Evolutionary conservation across 306 rosid genomes (phyloP).

Genomic region (Adenanthera pavonina): DNA sequence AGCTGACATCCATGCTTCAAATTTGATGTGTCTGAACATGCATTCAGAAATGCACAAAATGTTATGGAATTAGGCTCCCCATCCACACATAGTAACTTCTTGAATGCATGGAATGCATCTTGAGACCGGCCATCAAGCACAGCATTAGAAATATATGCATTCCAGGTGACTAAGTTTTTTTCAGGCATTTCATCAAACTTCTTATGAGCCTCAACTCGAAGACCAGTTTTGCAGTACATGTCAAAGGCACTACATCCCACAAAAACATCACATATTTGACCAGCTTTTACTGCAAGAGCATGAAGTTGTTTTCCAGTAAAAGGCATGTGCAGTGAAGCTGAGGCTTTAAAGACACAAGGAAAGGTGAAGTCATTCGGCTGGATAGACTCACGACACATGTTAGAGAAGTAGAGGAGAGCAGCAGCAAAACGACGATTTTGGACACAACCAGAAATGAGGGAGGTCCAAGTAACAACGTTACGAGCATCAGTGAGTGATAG

Average conservation of each 20-base stretch:
- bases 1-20: slow-evolving; percentile 67
- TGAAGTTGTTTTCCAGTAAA: slow-evolving; percentile 68
- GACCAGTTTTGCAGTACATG: slow-evolving; percentile 74
- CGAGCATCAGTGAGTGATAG: slow-evolving; percentile 63
- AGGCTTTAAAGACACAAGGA: slow-evolving; percentile 81
- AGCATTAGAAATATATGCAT: slow-evolving; percentile 79
- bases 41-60: slow-evolving; percentile 81
- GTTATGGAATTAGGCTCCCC: slow-evolving; percentile 73
- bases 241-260: slow-evolving; percentile 88
- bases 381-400: slow-evolving; percentile 66
- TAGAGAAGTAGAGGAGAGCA: slow-evolving; percentile 59
- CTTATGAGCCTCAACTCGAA: slow-evolving; percentile 57
- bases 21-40: slow-evolving; percentile 59
- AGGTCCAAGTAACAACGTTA: slow-evolving; percentile 88
- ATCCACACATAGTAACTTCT: slow-evolving; percentile 58
- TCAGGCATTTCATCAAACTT: slow-evolving; percentile 85
- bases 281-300: slow-evolving; percentile 71
- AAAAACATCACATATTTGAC: slow-evolving; percentile 66
- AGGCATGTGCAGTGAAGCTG: slow-evolving; percentile 55
- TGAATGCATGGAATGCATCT: slow-evolving; percentile 53
- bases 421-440: slow-evolving; percentile 60
- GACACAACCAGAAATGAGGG: slow-evolving; percentile 83
- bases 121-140: slow-evolving; percentile 61
- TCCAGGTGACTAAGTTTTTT: slow-evolving; percentile 74
- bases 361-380: slow-evolving; percentile 87